Evolutionary conservation across 257 asterid species (phyloP).

Genomic region (Henckelia pumila): DNA sequence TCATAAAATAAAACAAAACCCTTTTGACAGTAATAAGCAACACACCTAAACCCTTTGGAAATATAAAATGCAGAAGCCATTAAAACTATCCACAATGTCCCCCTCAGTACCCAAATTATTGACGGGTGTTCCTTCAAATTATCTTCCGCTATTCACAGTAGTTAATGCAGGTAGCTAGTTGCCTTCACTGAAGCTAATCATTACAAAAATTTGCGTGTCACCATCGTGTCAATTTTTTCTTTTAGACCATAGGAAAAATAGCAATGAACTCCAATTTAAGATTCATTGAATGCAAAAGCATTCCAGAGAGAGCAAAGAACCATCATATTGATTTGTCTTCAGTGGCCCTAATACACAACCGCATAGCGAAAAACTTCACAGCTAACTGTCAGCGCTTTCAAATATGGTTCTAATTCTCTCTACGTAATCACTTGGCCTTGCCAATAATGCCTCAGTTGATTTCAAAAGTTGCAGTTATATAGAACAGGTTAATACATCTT

Average conservation of each 20-base stretch:
- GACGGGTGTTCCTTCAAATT: conserved; percentile 2
- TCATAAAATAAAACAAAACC: background rate
- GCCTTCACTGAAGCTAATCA: conserved; percentile 3
- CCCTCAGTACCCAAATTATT: background rate
- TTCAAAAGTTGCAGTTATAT: background rate
- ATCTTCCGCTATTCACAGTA: background rate
- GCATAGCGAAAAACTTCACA: background rate
- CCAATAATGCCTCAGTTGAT: background rate
- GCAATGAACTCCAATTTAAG: background rate
- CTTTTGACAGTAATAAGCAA: background rate
- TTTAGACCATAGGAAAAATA: background rate
- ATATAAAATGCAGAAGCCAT: background rate
- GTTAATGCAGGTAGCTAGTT: background rate
- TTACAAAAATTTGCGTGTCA: background rate
- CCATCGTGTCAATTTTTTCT: background rate
- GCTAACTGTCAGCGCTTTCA: background rate
- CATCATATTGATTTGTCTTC: background rate
- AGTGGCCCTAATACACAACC: background rate
- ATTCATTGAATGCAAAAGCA: background rate
- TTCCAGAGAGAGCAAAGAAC: background rate
- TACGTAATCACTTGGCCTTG: conserved; percentile 3
- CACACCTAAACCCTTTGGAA: conserved; percentile 5
- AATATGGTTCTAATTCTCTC: background rate
- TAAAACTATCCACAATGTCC: background rate
- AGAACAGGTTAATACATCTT: background rate